phyloP scores from a whole-genome alignment of 75 land plant genomes.

The Picea sitchensis region DNA sequence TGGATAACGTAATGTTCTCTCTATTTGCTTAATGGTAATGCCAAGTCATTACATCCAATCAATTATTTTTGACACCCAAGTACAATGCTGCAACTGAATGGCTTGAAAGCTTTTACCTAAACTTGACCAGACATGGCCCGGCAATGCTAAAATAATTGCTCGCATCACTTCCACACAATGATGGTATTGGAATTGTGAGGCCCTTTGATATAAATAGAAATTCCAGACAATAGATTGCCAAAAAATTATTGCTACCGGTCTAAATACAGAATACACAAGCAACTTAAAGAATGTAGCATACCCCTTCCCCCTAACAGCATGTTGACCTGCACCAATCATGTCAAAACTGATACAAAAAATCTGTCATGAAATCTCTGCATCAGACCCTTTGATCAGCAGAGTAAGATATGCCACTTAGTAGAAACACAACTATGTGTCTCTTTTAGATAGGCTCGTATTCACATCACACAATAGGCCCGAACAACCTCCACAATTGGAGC shows the following conservation, averaged over 20 bases:
- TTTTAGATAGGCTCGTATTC: neutral
- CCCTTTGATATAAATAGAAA: neutral
- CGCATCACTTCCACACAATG: neutral
- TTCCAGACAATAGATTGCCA: neutral
- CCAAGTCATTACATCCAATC: constrained; percentile 1
- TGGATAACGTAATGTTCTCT: too few relatives aligned
- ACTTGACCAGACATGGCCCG: neutral
- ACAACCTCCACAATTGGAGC: constrained; percentile 96
- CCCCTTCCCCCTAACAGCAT: neutral
- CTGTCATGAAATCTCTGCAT: neutral
- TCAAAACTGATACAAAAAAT: neutral
- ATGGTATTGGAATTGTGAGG: neutral
- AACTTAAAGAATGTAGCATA: neutral
- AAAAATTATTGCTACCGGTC: constrained; percentile 1
- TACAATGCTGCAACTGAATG: neutral
- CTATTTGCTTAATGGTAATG: neutral
- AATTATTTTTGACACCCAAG: neutral
- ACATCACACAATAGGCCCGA: constrained; percentile 81
- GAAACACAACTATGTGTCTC: too few relatives aligned
- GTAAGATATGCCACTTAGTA: too few relatives aligned
- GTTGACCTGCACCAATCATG: neutral
- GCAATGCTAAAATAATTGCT: constrained; percentile 2
- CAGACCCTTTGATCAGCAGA: neutral
- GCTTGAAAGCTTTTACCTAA: neutral
- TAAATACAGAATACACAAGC: constrained; percentile 2